Conservation (phyloP, 2,329 filamentous ascomycete species). For the Sarocladium brachiariae region DNA sequence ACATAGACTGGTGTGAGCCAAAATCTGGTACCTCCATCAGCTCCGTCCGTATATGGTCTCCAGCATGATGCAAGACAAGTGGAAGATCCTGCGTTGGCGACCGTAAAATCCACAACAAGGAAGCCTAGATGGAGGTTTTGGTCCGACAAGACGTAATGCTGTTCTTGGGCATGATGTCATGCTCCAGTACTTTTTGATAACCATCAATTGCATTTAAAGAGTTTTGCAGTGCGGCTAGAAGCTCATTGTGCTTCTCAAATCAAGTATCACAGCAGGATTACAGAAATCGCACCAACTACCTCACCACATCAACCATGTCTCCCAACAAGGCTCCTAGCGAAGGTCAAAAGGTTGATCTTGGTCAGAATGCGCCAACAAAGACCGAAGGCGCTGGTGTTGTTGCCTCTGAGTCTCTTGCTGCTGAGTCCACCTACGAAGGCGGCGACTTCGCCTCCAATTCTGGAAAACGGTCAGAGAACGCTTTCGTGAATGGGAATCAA, state of each 20-base stretch:
- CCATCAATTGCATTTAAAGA: too few relatives aligned
- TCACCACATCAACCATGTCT: constrained; percentile 9
- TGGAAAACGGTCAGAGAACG: constrained; percentile 29
- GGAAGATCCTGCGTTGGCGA: not conserved
- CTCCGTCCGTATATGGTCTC: not conserved
- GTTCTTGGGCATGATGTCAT: constrained; percentile 3
- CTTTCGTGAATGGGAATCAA: constrained; percentile 1
- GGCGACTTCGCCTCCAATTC: constrained; percentile 58
- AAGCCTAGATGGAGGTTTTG: not conserved
- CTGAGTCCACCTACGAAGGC: constrained; percentile 56
- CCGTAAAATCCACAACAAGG: not conserved
- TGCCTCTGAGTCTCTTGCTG: constrained; percentile 65
- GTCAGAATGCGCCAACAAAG: constrained; percentile 40
- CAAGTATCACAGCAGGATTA: too few relatives aligned
- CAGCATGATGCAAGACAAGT: constrained; percentile 1
- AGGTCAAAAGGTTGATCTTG: constrained; percentile 31
- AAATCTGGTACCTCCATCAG: not conserved
- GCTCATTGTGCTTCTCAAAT: too few relatives aligned
- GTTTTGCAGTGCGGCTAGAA: too few relatives aligned
- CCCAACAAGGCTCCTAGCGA: constrained; percentile 12
- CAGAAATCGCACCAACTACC: too few relatives aligned
- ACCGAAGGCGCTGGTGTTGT: constrained; percentile 59
- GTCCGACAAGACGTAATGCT: not conserved
- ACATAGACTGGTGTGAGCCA: not conserved
- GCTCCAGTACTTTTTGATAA: not conserved